phyloP scores from a whole-genome alignment of 140 eudicot species.

The Cichorium intybus region DNA sequence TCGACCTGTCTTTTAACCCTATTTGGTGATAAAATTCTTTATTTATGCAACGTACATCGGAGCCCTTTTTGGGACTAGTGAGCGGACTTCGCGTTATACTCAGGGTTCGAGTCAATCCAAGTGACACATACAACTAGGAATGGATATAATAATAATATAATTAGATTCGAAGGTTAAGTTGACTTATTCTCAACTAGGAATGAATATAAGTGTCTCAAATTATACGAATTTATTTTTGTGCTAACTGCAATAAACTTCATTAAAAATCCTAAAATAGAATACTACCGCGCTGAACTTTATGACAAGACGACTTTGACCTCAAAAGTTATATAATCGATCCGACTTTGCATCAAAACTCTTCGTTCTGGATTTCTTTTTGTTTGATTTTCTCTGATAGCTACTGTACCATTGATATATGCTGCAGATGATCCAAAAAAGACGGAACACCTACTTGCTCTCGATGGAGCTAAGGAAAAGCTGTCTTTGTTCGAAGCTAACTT shows the following conservation, averaged over 20 bases:
- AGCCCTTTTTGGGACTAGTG: neutral
- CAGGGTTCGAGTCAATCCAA: neutral
- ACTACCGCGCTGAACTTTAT: too few relatives aligned
- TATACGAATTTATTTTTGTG: neutral
- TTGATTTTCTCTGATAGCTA: neutral
- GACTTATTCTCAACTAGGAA: neutral
- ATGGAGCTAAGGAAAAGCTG: conserved; percentile 50
- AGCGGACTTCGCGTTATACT: neutral
- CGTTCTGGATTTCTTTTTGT: neutral
- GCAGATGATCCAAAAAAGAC: conserved; percentile 45
- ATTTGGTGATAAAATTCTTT: too few relatives aligned
- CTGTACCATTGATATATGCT: neutral
- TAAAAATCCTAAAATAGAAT: too few relatives aligned
- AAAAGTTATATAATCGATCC: neutral
- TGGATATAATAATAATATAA: too few relatives aligned
- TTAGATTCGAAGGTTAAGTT: too few relatives aligned
- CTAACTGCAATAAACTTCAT: too few relatives aligned
- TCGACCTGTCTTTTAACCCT: too few relatives aligned
- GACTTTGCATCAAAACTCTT: neutral
- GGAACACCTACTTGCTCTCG: conserved; percentile 41
- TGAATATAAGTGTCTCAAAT: neutral
- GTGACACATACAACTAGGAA: too few relatives aligned
- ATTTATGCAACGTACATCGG: too few relatives aligned
- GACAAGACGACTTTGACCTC: conserved; percentile 12
- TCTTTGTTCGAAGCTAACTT: conserved; percentile 43